Percentiles rank a stretch among this genome's conserved stretches.
phyloP scores from a whole-genome alignment of 495 filamentous ascomycete species.

The Friedmanniomyces simplex region DNA sequence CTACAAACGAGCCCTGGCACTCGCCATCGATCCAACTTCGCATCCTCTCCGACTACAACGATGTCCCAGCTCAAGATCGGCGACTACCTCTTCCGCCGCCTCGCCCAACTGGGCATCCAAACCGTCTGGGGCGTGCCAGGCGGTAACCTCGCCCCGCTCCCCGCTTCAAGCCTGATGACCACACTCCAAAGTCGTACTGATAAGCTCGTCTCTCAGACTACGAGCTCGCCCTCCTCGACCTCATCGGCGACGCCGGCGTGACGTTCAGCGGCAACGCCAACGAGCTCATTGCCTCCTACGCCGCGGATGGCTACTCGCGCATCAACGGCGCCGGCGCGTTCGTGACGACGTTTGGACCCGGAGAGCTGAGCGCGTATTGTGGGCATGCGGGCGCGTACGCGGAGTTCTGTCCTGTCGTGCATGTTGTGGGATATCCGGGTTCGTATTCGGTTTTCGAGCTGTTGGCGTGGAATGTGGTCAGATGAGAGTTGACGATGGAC shows the following conservation, averaged over 20 bases:
- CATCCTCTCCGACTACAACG: background rate
- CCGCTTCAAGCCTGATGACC: no score
- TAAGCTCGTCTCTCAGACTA: constrained; percentile 18
- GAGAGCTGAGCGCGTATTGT: constrained; percentile 17
- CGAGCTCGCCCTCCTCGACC: constrained; percentile 24
- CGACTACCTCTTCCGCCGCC: constrained; percentile 4
- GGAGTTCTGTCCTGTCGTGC: constrained; percentile 45
- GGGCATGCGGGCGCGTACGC: constrained; percentile 22
- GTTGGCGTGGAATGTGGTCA: no score
- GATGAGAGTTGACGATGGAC: no score
- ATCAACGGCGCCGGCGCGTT: constrained; percentile 23
- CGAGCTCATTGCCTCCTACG: constrained; percentile 24
- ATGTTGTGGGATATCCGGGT: constrained; percentile 53
- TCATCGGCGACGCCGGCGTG: constrained; percentile 17
- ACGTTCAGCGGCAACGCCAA: constrained; percentile 22
- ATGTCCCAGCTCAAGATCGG: constrained; percentile 9
- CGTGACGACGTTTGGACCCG: constrained; percentile 18
- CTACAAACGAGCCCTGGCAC: background rate
- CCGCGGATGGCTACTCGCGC: constrained; percentile 25
- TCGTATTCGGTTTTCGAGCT: no score
- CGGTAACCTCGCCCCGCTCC: no score
- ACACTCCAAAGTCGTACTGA: background rate
- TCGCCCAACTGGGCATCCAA: constrained; percentile 4
- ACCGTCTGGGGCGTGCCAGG: constrained; percentile 5
- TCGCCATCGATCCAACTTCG: background rate